phyloP scores from a whole-genome alignment of 192 early-diverging fungal species.

The Coemansia aciculifera region DNA sequence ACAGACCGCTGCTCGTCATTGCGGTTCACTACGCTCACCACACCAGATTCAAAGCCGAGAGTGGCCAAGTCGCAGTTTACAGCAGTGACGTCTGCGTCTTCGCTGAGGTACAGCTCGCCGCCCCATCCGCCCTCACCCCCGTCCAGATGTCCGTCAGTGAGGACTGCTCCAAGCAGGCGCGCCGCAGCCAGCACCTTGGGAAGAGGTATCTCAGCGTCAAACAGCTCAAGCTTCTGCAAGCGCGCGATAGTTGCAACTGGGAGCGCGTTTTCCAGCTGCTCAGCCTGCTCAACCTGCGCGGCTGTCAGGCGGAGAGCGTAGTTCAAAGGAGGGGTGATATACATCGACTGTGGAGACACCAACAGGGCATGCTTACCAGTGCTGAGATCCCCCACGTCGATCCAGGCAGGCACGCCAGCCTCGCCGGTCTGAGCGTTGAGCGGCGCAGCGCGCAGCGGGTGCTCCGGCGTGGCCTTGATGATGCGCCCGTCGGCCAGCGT shows the following conservation, averaged over 20 bases:
- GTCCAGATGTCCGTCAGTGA: background rate
- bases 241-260: slow-evolving; percentile 2
- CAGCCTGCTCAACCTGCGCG: background rate
- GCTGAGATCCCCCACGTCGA: slow-evolving; percentile 22
- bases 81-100: slow-evolving; percentile 19
- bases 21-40: background rate
- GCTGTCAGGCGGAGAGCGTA: slow-evolving; percentile 8
- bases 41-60: slow-evolving; percentile 15
- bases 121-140: background rate
- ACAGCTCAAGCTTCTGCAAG: slow-evolving; percentile 16
- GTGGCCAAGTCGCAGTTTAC: slow-evolving; percentile 24
- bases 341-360: slow-evolving; percentile 22
- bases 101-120: slow-evolving; percentile 15
- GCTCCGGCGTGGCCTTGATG: slow-evolving; percentile 30
- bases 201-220: slow-evolving; percentile 22
- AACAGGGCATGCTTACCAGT: slow-evolving; percentile 19
- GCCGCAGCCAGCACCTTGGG: slow-evolving; percentile 23
- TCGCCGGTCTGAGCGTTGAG: slow-evolving; percentile 16
- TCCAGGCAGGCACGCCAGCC: slow-evolving; percentile 16
- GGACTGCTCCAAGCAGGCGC: slow-evolving; percentile 18
- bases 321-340: slow-evolving; percentile 14
- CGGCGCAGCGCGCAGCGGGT: slow-evolving; percentile 30
- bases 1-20: background rate
- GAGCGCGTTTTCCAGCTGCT: background rate
- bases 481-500: slow-evolving; percentile 31